phyloP scores from a whole-genome alignment of 2,329 filamentous ascomycete species.

The Mariannaea sp. region DNA sequence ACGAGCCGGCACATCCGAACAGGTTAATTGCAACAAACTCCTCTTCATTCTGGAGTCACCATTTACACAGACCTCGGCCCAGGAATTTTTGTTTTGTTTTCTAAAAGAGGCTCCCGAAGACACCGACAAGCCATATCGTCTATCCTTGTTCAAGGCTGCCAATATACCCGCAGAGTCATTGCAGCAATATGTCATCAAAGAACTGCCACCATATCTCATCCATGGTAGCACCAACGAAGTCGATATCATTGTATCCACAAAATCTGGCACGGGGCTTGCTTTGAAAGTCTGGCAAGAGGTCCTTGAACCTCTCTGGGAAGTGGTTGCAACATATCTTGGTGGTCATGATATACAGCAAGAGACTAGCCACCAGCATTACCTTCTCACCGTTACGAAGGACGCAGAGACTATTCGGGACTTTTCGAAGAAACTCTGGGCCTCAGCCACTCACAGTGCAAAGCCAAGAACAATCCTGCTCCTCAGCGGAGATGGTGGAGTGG shows the following conservation, averaged over 20 bases:
- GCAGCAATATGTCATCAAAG: conserved; percentile 42
- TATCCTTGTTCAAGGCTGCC: conserved; percentile 38
- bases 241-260: conserved; percentile 70
- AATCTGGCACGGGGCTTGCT: conserved; percentile 66
- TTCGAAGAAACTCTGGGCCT: conserved; percentile 47
- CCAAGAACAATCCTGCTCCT: conserved; percentile 70
- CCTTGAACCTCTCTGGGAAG: conserved; percentile 59
- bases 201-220: conserved; percentile 47
- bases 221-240: conserved; percentile 41
- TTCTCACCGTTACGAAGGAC: conserved; percentile 65
- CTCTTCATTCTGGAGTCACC: conserved; percentile 35
- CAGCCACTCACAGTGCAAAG: conserved; percentile 39
- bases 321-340: conserved; percentile 40
- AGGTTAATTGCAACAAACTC: conserved; percentile 34
- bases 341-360: background rate
- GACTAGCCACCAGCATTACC: conserved; percentile 8
- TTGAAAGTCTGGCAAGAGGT: conserved; percentile 58
- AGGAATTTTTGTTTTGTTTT: conserved; percentile 42
- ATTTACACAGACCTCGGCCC: background rate
- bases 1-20: conserved; percentile 16
- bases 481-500: conserved; percentile 84
- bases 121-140: conserved; percentile 33
- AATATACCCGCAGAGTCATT: conserved; percentile 46
- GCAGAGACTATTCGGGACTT: conserved; percentile 68
- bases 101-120: conserved; percentile 44